Base-by-base conservation (phyloP, 2,329 filamentous ascomycete genomes). In the Cladosporium sp. region DNA sequence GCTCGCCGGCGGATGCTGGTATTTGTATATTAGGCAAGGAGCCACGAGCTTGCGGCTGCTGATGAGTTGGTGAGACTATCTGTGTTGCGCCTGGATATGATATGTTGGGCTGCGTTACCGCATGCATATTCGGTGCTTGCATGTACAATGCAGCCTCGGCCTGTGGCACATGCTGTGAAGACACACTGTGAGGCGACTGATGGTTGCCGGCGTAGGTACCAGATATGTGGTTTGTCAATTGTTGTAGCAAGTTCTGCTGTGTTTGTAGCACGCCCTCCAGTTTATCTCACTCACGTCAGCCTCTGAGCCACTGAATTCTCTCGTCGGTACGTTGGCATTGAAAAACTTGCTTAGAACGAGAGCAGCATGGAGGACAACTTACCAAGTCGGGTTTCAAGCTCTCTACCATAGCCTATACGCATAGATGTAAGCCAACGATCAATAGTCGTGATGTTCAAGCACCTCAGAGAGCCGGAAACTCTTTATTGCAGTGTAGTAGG, bases 371-470 rank as follows among this genome's bases (percentile, higher is more conserved):
- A n/a, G 28, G n/a, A 28, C 2, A n/a, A 58, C 83, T 76, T 57
- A 85, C 81, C 66, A 69, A 78, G 71, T 75, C 83, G 66, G 71
- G 80, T 71, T 78, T 85, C 83, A 4, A 86, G 77, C 71, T 87
- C 84, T 51, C 83, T 75, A 13, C 82, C 82, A 69, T 85, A 85
- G 2, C 70, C 70, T 55, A 15, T 10, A 32, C 19, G n/a, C 3
- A 19, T 19, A 19, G 22, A 4, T 4, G 17, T 53, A 39, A 53
- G 50, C 22, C n/a, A 44, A 7, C 20, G 24, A 36, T 22, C 32
- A 36, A 20, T 12, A 28, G 6, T 10, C 13, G 20, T 25, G 20
- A 4, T 3, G 4, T 28, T 39, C 9, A 32, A 32, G 8, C 28
- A 9, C 28, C 12, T 4, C 28, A 32, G 28, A 32, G 28, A 32